Evolutionary conservation across 495 filamentous ascomycete genomes (phyloP).

Genomic region (Talaromyces proteolyticus): DNA sequence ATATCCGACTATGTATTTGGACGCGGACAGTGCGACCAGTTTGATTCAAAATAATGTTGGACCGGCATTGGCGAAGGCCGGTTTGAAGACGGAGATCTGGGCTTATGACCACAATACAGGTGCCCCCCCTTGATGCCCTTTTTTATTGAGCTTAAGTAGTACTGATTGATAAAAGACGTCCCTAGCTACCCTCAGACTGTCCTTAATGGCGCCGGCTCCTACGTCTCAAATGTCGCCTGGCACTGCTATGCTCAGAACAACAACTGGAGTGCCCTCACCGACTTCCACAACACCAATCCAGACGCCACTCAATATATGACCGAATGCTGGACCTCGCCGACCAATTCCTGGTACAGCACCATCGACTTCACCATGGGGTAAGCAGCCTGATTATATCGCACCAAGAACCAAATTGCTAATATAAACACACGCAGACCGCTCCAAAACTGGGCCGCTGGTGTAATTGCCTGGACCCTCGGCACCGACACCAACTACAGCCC

Average conservation of each 20-base stretch:
- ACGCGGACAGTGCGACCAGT: conserved; percentile 38
- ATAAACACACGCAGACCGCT: conserved; percentile 28
- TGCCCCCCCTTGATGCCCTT: no score
- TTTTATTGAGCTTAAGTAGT: no score
- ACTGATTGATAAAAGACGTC: conserved; percentile 15
- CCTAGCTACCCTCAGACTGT: conserved; percentile 43
- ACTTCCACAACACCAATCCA: conserved; percentile 41
- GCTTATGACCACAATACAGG: conserved; percentile 55
- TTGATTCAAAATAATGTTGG: conserved; percentile 44
- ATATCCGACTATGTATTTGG: conserved; percentile 49
- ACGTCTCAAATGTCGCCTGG: conserved; percentile 45
- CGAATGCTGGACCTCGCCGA: conserved; percentile 47
- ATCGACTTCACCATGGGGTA: conserved; percentile 46
- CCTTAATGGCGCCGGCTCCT: conserved; percentile 30
- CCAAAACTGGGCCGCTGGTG: conserved; percentile 50
- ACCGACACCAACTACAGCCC: conserved; percentile 45
- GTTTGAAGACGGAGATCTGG: conserved; percentile 40
- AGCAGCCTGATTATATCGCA: no score
- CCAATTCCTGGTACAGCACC: conserved; percentile 42
- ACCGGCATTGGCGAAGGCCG: conserved; percentile 35
- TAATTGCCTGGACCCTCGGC: conserved; percentile 48
- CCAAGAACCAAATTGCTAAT: background rate
- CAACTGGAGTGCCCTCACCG: conserved; percentile 43
- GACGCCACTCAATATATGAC: conserved; percentile 49
- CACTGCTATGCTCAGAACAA: conserved; percentile 46